Base-by-base conservation (phyloP, 176 grass and related monocot species). In the Ananas comosus region DNA sequence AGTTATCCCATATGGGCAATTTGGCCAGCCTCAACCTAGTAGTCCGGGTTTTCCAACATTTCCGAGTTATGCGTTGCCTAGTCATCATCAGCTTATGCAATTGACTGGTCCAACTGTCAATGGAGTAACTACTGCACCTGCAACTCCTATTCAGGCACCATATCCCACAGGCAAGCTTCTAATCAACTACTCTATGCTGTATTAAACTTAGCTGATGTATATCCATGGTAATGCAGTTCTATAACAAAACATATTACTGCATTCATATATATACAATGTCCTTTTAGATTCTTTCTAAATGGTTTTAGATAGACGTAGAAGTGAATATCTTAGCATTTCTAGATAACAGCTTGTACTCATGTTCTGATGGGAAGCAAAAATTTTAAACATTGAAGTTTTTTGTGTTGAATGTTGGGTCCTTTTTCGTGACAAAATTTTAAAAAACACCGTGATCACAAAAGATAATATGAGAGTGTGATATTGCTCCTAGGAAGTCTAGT, bases 1-100 rank as follows among this genome's bases (percentile, higher is more conserved):
- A 52, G 83, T 80, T 80, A 78, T 82, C 74, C 88, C 80, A n/a
- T 91, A 86, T 83, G 83, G 88, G 67, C 83, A 91, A 65, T 83
- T 83, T 48, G 64, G 72, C 73, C 88, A 91, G 65, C 66, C 77
- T 65, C 61, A 86, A 49, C 61, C 80, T 24, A 70, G 70, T 51
- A 80, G 82, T 65, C 77, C 83, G 68, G 74, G 80, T 65, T 91
- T 86, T 78, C 80, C 88, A 69, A 76, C 83, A 59, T 24, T 59
- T 61, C 70, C 53, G 67, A 73, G 83, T 14, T 86, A 91, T 74
- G 74, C 70, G 12, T 48, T 83, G 42, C 64, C 83, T 78, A 64
- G 83, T 72, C 83, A 91, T 53, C 63, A 71, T 74, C 33, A 42
- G 33, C 66, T 83, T 6, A 67, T 49, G 53, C 70, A 84, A 49